A percentile compares a stretch with the other conserved stretches of the same genome.
phyloP scores from a whole-genome alignment of 2,329 filamentous ascomycete genomes.

The Hypoxylon sp. region DNA sequence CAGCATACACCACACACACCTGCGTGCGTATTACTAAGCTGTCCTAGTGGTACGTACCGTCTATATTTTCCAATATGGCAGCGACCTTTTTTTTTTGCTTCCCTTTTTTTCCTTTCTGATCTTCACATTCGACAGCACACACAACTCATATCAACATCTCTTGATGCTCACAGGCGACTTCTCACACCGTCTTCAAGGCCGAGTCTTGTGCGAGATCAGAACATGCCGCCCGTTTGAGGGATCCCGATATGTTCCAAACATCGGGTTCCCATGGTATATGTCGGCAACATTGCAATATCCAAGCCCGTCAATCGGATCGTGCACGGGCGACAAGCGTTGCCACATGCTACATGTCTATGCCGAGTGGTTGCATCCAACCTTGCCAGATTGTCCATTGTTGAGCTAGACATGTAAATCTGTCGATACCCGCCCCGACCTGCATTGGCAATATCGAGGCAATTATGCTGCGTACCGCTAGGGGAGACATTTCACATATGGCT shows the following conservation, averaged over 20 bases:
- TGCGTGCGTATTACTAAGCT: neutral
- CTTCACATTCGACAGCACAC: conserved; percentile 48
- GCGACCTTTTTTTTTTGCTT: conserved; percentile 9
- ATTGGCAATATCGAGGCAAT: neutral
- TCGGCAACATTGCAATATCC: conserved; percentile 43
- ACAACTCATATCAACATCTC: conserved; percentile 40
- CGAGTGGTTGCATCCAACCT: conserved; percentile 10
- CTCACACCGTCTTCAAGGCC: conserved; percentile 40
- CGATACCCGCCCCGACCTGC: neutral
- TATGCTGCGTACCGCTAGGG: neutral
- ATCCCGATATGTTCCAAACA: conserved; percentile 41
- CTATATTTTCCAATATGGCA: conserved; percentile 6
- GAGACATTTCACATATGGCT: conserved; percentile 1
- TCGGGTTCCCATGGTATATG: conserved; percentile 48
- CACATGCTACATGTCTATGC: neutral
- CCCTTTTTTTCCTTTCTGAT: conserved; percentile 23
- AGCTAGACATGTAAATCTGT: neutral
- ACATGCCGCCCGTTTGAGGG: conserved; percentile 49
- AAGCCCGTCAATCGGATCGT: conserved; percentile 8
- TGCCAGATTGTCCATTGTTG: conserved; percentile 1
- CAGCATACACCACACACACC: too few relatives aligned
- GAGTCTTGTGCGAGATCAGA: conserved; percentile 47
- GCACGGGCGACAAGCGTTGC: conserved; percentile 15
- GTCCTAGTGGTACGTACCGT: neutral
- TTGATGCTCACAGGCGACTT: conserved; percentile 40